Base-by-base conservation (phyloP, 2,329 filamentous ascomycete species). In the Curvularia sp. region DNA sequence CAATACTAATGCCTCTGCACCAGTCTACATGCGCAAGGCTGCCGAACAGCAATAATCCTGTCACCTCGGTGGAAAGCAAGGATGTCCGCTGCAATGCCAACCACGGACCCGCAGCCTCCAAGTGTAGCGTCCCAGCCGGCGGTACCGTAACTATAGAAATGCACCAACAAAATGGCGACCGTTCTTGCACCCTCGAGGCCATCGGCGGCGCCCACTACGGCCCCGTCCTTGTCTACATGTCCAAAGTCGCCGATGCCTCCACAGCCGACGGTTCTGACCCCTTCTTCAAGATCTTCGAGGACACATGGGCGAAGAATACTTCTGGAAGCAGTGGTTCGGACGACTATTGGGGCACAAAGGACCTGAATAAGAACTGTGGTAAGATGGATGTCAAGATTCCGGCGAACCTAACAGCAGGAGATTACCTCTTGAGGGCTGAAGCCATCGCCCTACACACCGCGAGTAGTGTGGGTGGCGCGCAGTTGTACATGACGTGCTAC, bases 211-310 rank as follows among this genome's bases (percentile, higher is more conserved):
- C 70, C 5, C 74, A 75, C 46, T 69, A 72, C 53, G 84, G 62
- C 7, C 62, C 60, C 8, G 60, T 65, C 3, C 53, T 60, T 8
- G 62, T 59, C 5, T 86, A 83, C 74, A 61, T 78, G 60, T 79
- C 78, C 57, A 73, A 72, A 53, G 79, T 77, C 30, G 81, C 82
- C 67, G 73, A 76, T 15, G 72, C 78, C 15, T 83, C 82, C 66
- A 80, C 82, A 61, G 83, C 84, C 27, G 80, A 81, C 59, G 79
- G 80, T 42, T 79, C 80, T 51, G 75, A 80, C 18, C 73, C 75
- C 49, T 86, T 83, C 82, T 86, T 86, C 80, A 86, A 86, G 79
- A 62, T 86, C 63, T 83, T 85, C 67, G 77, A 86, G 74, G 80
- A 80, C 69, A 79, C 81, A 2, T 80, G 80, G 72, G 84, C 79